Conservation (phyloP, 2,329 filamentous ascomycete species). For the Botrytis byssoidea region DNA sequence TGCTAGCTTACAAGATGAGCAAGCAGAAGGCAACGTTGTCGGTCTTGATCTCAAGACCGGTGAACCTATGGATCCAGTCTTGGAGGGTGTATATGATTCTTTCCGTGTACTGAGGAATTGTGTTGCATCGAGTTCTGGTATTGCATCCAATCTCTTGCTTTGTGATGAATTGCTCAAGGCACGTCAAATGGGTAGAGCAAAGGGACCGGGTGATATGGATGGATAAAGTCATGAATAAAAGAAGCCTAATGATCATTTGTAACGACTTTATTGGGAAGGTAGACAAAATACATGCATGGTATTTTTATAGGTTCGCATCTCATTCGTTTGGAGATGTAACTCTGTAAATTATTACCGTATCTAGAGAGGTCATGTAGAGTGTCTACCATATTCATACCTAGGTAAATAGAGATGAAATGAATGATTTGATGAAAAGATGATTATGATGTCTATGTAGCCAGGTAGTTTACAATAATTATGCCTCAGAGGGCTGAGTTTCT, state of each 20-base stretch:
- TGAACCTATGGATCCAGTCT: slow-evolving; percentile 90
- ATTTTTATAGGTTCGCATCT: slow-evolving; percentile 2
- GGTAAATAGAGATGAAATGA: slow-evolving; percentile 1
- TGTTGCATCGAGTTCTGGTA: slow-evolving; percentile 89
- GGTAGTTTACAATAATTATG: background rate
- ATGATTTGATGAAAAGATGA: slow-evolving; percentile 7
- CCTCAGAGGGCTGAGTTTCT: background rate
- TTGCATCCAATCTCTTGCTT: slow-evolving; percentile 89
- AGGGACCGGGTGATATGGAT: slow-evolving; percentile 64
- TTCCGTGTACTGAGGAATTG: slow-evolving; percentile 93
- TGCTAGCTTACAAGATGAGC: slow-evolving; percentile 81
- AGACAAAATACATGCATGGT: slow-evolving; percentile 1
- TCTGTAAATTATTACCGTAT: slow-evolving; percentile 5
- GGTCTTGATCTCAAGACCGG: slow-evolving; percentile 85
- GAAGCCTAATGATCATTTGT: slow-evolving; percentile 15
- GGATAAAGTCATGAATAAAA: slow-evolving; percentile 38
- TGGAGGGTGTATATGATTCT: slow-evolving; percentile 92
- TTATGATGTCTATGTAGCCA: background rate
- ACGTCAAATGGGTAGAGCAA: slow-evolving; percentile 80
- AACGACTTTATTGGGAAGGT: slow-evolving; percentile 16
- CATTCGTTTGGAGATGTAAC: background rate
- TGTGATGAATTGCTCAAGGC: slow-evolving; percentile 98
- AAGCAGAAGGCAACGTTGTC: slow-evolving; percentile 77
- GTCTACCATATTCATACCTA: slow-evolving; percentile 5
- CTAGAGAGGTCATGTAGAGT: slow-evolving; percentile 6